Conservation (phyloP, 2,329 filamentous ascomycete genomes). For the Alternaria triticina region DNA sequence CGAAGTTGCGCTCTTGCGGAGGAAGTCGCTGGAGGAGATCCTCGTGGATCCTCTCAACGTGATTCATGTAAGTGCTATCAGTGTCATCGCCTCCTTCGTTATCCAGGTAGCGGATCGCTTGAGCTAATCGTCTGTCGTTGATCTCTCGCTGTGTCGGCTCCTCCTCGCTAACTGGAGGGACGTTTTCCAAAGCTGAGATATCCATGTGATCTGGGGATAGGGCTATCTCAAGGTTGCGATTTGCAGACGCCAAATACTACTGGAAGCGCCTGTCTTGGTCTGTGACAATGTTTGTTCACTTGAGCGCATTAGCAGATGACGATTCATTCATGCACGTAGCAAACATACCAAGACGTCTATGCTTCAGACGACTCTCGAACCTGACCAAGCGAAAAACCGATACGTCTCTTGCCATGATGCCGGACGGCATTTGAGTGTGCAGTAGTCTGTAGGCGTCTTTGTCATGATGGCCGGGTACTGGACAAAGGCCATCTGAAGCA, state of each 20-base stretch:
- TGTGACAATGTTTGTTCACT: not conserved
- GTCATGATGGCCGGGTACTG: conserved; percentile 14
- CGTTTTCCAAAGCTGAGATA: conserved; percentile 10
- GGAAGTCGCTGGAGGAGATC: conserved; percentile 28
- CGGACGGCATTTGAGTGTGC: conserved; percentile 5
- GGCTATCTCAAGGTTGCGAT: not conserved
- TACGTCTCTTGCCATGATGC: not conserved
- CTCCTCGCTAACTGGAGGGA: conserved; percentile 1
- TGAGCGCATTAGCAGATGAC: conserved; percentile 1
- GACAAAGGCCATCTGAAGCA: conserved; percentile 28
- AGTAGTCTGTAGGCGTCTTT: conserved; percentile 17
- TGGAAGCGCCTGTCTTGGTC: not conserved
- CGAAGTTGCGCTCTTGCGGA: conserved; percentile 18
- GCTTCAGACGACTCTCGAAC: not conserved
- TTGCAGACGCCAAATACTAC: conserved; percentile 9
- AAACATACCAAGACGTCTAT: conserved; percentile 9
- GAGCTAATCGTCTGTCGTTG: conserved; percentile 32
- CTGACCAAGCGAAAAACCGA: not conserved
- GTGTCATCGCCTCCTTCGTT: conserved; percentile 30
- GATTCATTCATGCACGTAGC: not conserved
- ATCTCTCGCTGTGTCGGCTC: conserved; percentile 9
- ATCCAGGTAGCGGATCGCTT: conserved; percentile 38
- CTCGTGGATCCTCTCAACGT: conserved; percentile 34
- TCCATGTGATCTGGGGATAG: conserved; percentile 8
- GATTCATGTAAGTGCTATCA: conserved; percentile 21